A percentile compares a stretch with the other conserved stretches of the same genome.
phyloP scores from a whole-genome alignment of 2,329 filamentous ascomycete genomes.

The Scortechinia acanthostroma region DNA sequence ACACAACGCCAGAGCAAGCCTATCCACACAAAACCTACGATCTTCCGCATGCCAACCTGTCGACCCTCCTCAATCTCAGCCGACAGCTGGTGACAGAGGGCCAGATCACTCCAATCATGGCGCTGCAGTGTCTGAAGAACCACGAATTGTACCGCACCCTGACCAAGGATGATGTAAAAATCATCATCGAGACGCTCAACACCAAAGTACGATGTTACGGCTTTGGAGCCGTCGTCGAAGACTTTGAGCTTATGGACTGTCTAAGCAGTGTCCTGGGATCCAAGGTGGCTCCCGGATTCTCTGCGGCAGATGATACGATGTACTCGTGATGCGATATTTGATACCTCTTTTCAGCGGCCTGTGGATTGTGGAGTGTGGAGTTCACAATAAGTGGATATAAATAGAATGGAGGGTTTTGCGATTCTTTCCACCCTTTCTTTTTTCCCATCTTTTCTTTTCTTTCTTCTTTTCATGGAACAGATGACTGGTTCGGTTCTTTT shows the following conservation, averaged over 20 bases:
- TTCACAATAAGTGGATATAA: too few species aligned
- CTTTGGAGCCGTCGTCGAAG: slow-evolving; percentile 1
- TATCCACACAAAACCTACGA: slow-evolving; percentile 2
- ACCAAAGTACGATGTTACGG: slow-evolving; percentile 2
- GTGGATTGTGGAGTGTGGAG: too few species aligned
- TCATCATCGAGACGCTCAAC: background rate
- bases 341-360: too few species aligned
- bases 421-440: too few species aligned
- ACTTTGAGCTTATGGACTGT: slow-evolving; percentile 2
- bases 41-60: background rate
- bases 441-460: too few species aligned
- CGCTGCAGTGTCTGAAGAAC: background rate
- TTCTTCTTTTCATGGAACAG: too few species aligned
- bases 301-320: background rate
- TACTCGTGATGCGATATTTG: too few species aligned
- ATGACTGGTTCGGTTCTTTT: too few species aligned
- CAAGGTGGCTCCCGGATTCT: background rate
- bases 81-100: background rate
- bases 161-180: background rate
- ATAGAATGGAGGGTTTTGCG: too few species aligned
- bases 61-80: background rate
- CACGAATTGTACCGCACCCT: background rate
- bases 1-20: background rate
- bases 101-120: slow-evolving; percentile 2
- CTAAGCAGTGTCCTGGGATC: background rate